These are phyloP conservation scores for Apophysomyces ossiformis DNA, from an alignment of 371 early-diverging fungal species.

Conservation along the genomic window DNA sequence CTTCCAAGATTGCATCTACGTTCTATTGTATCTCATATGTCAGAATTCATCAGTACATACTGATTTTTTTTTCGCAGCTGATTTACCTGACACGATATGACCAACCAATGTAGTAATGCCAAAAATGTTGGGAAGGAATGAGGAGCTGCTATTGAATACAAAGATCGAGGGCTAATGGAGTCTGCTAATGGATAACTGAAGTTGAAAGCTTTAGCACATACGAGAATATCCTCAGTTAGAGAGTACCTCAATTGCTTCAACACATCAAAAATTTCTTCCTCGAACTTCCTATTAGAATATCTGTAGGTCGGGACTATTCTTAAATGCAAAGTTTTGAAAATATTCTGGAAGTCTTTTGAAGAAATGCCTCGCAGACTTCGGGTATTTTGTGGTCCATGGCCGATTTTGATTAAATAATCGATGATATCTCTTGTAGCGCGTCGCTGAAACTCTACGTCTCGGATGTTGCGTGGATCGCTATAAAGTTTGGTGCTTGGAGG, in stretches of 20 bases:
- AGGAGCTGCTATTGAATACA: constrained; percentile 82
- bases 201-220: background rate
- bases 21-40: background rate
- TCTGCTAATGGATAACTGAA: constrained; percentile 91
- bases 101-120: constrained; percentile 90
- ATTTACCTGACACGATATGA: constrained; percentile 74
- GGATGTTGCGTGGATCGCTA: constrained; percentile 68
- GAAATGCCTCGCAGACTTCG: constrained; percentile 75
- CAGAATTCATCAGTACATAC: constrained; percentile 11
- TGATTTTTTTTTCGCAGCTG: constrained; percentile 20
- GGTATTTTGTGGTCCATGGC: constrained; percentile 68
- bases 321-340: constrained; percentile 89
- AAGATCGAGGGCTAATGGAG: constrained; percentile 81
- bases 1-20: constrained; percentile 15
- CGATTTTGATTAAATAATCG: constrained; percentile 72
- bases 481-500: constrained; percentile 15
- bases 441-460: constrained; percentile 71
- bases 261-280: constrained; percentile 84
- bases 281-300: constrained; percentile 75
- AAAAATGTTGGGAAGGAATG: constrained; percentile 92
- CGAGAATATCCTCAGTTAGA: background rate
- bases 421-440: constrained; percentile 67
- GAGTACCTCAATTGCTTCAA: constrained; percentile 72
- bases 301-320: constrained; percentile 76
- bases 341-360: constrained; percentile 85